Evolutionary conservation across 192 early-diverging fungal genomes (phyloP).

Genomic region (Coemansia erecta): DNA sequence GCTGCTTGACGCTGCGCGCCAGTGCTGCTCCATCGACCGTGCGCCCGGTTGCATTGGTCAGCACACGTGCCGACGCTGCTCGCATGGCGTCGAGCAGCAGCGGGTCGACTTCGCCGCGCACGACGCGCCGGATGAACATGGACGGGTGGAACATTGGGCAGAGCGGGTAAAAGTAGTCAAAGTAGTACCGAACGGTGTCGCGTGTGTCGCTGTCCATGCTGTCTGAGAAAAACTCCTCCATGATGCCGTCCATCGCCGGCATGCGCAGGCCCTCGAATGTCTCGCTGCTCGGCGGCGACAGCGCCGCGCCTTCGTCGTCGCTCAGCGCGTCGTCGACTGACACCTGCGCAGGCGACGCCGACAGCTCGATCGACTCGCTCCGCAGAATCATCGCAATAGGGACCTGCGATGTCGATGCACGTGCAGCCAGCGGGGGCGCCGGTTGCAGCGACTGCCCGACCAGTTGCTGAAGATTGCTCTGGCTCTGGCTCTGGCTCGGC

Average conservation of each 20-base stretch:
- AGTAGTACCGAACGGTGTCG: conserved; percentile 49
- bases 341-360: neutral
- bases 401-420: neutral
- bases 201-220: conserved; percentile 30
- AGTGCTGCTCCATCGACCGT: conserved; percentile 31
- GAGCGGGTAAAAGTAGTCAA: conserved; percentile 53
- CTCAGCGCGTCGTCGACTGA: conserved; percentile 3
- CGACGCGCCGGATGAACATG: conserved; percentile 49
- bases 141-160: conserved; percentile 53
- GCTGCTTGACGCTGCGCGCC: conserved; percentile 38
- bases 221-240: conserved; percentile 40
- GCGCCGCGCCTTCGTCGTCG: neutral
- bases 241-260: conserved; percentile 31
- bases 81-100: conserved; percentile 48
- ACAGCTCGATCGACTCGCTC: neutral
- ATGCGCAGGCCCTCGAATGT: conserved; percentile 21
- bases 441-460: neutral
- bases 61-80: conserved; percentile 37
- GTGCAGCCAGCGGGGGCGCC: neutral
- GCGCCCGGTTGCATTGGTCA: conserved; percentile 35
- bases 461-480: neutral
- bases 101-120: conserved; percentile 44
- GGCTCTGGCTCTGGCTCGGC: neutral
- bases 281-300: neutral
- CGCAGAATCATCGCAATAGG: conserved; percentile 10